Base-by-base conservation (phyloP, 2,329 filamentous ascomycete genomes). In the Xylaria sp. region DNA sequence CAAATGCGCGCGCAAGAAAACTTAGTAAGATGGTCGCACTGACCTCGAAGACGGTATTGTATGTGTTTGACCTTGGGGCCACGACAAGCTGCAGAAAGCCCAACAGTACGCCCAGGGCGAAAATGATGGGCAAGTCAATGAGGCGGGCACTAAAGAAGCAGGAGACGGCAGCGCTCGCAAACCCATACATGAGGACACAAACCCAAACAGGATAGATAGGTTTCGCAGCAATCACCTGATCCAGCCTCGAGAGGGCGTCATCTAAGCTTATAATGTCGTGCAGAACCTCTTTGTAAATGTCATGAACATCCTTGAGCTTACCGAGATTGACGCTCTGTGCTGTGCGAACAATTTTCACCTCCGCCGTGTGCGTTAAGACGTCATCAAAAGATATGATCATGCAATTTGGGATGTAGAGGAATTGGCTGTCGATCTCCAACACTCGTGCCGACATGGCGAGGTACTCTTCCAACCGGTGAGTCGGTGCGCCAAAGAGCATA, bases 341-440 rank as follows among this genome's bases (percentile, higher is more conserved):
- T 0, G 86, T 84, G 3, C 88, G 85, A 6, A 93, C 87, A 33
- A 93, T 83, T 77, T 92, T 91, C 65, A 93, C 90, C 73, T 92
- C 90, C n/a, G 89, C 89, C 0, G 91, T 93, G 71, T 93, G 90
- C 0, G 90, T 92, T 0, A 78, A 77, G 66, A 78, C 74, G 64
- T 93, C 90, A 71, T 90, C 92, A 72, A 97, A 96, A 4, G 92
- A 93, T 73, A 96, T 89, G 63, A 96, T 90, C 93, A 97, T 97
- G 70, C 91, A 94, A 0, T 91, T 91, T 0, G 93, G 92, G 38
- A 96, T 87, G 73, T 96, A 97, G 25, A 96, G 79, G 68, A 94
- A 96, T 71, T 96, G 92, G 3, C 89, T 89, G 67, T 96, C 90
- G 15, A 96, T 92, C 74, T 92, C 90, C 33, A 97, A 83, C 0